Conservation (phyloP, 495 filamentous ascomycete genomes). For the Penicillium flavigenum region DNA sequence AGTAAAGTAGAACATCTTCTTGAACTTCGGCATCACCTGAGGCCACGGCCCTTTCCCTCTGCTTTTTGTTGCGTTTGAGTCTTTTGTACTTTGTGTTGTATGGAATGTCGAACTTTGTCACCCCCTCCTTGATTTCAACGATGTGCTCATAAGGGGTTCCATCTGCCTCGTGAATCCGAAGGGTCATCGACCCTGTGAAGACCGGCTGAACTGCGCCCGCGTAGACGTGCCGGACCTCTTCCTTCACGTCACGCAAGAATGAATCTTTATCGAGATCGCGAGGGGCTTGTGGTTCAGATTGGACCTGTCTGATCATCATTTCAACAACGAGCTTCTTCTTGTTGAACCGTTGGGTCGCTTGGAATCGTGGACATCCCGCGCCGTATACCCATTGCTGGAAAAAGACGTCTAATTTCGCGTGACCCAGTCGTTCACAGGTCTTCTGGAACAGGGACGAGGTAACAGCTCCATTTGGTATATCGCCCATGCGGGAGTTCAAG, state of each 20-base stretch:
- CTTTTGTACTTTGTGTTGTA: conserved; percentile 99
- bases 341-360: conserved; percentile 86
- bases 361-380: conserved; percentile 82
- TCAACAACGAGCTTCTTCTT: conserved; percentile 97
- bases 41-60: conserved; percentile 72
- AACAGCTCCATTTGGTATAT: conserved; percentile 68
- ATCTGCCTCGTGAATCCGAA: conserved; percentile 97
- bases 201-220: conserved; percentile 67
- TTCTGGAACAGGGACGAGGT: conserved; percentile 72
- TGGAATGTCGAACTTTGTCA: conserved; percentile 83
- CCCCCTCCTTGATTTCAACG: conserved; percentile 84
- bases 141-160: conserved; percentile 99
- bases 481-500: conserved; percentile 74
- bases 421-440: conserved; percentile 81
- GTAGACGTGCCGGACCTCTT: conserved; percentile 68
- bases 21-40: conserved; percentile 68
- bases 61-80: conserved; percentile 84
- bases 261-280: conserved; percentile 60
- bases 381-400: conserved; percentile 92
- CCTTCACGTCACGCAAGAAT: conserved; percentile 81
- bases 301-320: conserved; percentile 83
- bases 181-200: conserved; percentile 95
- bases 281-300: conserved; percentile 53
- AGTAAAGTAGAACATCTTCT: conserved; percentile 87
- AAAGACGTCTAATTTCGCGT: conserved; percentile 79